A percentile compares a stretch with the other conserved stretches of the same genome.
phyloP scores from a whole-genome alignment of 2,329 filamentous ascomycete species.

The Scytalidium lignicola region DNA sequence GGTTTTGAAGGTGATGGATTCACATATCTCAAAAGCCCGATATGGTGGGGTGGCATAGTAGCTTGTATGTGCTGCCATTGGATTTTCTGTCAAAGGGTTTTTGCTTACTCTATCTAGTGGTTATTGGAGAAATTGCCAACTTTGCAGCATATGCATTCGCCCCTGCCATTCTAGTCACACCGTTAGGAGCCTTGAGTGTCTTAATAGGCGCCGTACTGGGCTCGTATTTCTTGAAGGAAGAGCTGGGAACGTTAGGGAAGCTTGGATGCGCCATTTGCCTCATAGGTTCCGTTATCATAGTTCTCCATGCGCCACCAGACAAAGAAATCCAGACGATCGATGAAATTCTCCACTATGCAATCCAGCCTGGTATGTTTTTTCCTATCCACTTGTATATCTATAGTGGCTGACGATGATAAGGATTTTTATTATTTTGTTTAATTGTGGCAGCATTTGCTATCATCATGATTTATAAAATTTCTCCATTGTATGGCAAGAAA shows the following conservation, averaged over 20 bases:
- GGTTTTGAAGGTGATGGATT: conserved; percentile 97
- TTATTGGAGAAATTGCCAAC: conserved; percentile 89
- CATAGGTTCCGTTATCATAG: conserved; percentile 94
- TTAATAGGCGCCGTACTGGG: conserved; percentile 92
- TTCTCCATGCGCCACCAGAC: conserved; percentile 93
- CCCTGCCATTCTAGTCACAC: conserved; percentile 96
- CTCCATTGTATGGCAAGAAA: conserved; percentile 84
- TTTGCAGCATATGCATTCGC: conserved; percentile 98
- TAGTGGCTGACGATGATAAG: conserved; percentile 39
- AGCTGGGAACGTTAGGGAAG: conserved; percentile 84
- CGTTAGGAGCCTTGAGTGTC: conserved; percentile 87
- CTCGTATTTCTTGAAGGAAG: conserved; percentile 89
- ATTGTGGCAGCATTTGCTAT: conserved; percentile 77
- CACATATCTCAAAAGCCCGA: conserved; percentile 86
- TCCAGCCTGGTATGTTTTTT: conserved; percentile 70
- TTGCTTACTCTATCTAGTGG: conserved; percentile 54
- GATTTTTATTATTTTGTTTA: conserved; percentile 82
- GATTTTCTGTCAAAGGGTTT: conserved; percentile 1
- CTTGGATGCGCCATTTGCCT: conserved; percentile 94
- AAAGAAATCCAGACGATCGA: conserved; percentile 88
- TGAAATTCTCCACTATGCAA: conserved; percentile 82
- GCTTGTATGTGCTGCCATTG: conserved; percentile 59
- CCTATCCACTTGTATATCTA: background rate
- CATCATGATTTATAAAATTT: conserved; percentile 95
- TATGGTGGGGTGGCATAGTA: conserved; percentile 94